Evolutionary conservation across 1,139 yeast genomes (phyloP), one percentile per base, ranked within the genome.

Genomic region (Protomyces arabidopsidicola): DNA sequence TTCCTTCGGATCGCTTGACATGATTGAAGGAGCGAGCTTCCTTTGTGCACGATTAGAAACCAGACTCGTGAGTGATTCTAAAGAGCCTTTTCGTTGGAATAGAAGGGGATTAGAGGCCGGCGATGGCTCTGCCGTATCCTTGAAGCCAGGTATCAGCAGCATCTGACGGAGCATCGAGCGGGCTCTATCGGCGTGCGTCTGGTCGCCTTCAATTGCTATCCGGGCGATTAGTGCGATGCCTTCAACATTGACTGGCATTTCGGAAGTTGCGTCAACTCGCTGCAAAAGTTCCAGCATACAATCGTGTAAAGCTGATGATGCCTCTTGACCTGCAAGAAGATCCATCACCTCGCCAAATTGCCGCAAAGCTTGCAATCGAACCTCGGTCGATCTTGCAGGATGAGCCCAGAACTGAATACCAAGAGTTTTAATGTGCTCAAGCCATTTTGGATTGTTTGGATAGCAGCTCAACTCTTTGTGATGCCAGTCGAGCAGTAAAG

Each of bases 361-460:
- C 55, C 72, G 73, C 14, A 85, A 72, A 24, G 81, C 77, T 9
- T 75, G 74, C 0, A 77, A 65, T 53, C 84, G 78, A 1, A 81
- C 75, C 1, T 74, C 73, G 0, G 75, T 65, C 1, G 74, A 71
- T 68, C 75, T 71, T 2, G 69, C 66, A 4, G 67, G 67, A 27
- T 74, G 75, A 51, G 72, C 73, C 70, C 78, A 84, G 69, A 84
- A 85, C 27, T 76, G 75, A 27, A 77, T 75, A 27, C 85, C 72
- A 2, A 85, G 66, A n/a, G 74, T 75, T 24, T 74, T 72, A 55
- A 83, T 75, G 69, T 83, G 82, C 1, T 76, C 77, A 55, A 75
- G 74, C 88, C 90, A 86, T 20, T 78, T 73, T 0, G 81, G 78
- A 53, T 79, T 75, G n/a, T 84, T 71, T 6, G 84, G 80, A 1